Percentiles rank a stretch among this genome's conserved stretches.
These are phyloP conservation scores for Trypethelium eluteriae DNA, from an alignment of 495 filamentous ascomycete genomes.

Conservation along the genomic window DNA sequence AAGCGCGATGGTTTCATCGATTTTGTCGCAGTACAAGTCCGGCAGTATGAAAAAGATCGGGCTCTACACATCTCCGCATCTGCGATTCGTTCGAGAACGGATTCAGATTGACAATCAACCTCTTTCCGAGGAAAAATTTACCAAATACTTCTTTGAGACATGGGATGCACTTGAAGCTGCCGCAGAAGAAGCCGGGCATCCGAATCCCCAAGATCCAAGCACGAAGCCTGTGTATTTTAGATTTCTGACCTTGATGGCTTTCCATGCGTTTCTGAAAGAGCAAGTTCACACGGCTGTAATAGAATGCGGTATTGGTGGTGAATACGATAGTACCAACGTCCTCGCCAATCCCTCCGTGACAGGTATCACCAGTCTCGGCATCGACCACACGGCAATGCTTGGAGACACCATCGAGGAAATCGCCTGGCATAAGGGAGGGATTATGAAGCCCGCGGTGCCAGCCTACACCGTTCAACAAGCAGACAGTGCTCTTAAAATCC, in stretches of 20 bases:
- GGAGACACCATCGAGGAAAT: conserved; percentile 83
- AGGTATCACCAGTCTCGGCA: conserved; percentile 77
- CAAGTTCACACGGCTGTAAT: conserved; percentile 76
- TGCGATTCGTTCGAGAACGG: conserved; percentile 80
- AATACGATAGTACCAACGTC: conserved; percentile 92
- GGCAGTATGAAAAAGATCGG: conserved; percentile 53
- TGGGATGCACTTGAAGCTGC: conserved; percentile 68
- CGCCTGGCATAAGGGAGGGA: conserved; percentile 94
- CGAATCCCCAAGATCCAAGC: conserved; percentile 39
- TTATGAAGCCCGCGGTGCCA: conserved; percentile 65
- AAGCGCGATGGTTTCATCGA: conserved; percentile 59
- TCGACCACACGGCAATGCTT: conserved; percentile 76
- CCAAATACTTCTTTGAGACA: conserved; percentile 79
- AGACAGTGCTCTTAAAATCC: conserved; percentile 56
- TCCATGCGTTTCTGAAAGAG: conserved; percentile 76
- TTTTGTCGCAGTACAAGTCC: conserved; percentile 49
- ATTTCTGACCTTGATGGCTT: conserved; percentile 82
- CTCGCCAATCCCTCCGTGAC: conserved; percentile 62
- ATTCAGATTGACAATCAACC: conserved; percentile 74
- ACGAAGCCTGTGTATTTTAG: conserved; percentile 81
- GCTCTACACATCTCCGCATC: conserved; percentile 81
- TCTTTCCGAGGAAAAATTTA: conserved; percentile 67
- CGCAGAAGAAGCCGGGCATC: conserved; percentile 40
- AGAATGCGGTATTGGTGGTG: conserved; percentile 88
- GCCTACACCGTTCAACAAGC: conserved; percentile 72